A percentile compares a stretch with the other conserved stretches of the same genome.
phyloP scores from a whole-genome alignment of 805 yeast species.

The Yamadazyma philogaea region DNA sequence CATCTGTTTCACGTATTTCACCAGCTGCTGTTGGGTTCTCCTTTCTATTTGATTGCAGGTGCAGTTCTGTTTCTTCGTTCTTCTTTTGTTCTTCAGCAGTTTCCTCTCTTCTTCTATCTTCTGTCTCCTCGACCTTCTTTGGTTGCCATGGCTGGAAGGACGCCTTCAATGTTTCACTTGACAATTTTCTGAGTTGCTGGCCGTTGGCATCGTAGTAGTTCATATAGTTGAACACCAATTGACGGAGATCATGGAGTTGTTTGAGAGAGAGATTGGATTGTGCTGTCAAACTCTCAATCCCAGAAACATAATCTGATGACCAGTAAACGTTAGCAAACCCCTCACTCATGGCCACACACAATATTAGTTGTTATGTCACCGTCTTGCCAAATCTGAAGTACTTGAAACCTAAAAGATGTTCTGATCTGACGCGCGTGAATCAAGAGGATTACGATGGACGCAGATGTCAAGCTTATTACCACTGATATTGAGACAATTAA shows the following conservation, averaged over 20 bases:
- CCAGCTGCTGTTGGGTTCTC: no score
- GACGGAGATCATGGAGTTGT: slow-evolving; percentile 41
- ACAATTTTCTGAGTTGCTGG: slow-evolving; percentile 27
- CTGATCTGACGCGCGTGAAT: slow-evolving; percentile 5
- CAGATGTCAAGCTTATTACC: neutral
- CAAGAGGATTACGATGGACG: neutral
- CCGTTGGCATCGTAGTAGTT: slow-evolving; percentile 34
- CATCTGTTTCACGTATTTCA: neutral
- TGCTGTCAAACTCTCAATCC: slow-evolving; percentile 28
- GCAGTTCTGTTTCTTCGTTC: neutral
- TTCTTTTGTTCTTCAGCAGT: neutral
- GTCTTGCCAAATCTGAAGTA: neutral
- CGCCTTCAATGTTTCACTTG: slow-evolving; percentile 4
- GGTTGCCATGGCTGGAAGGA: neutral
- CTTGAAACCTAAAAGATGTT: neutral
- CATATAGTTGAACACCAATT: slow-evolving; percentile 35
- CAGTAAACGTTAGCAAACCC: slow-evolving; percentile 38
- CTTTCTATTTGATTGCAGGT: no score
- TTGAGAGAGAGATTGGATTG: slow-evolving; percentile 32
- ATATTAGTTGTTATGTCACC: neutral
- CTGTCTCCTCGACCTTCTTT: neutral
- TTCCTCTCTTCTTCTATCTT: neutral
- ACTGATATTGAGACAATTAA: slow-evolving; percentile 1
- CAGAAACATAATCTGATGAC: slow-evolving; percentile 40
- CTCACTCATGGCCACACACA: neutral